phyloP scores from a whole-genome alignment of 163 green algal species.

The Chlamydomonas reinhardtii region DNA sequence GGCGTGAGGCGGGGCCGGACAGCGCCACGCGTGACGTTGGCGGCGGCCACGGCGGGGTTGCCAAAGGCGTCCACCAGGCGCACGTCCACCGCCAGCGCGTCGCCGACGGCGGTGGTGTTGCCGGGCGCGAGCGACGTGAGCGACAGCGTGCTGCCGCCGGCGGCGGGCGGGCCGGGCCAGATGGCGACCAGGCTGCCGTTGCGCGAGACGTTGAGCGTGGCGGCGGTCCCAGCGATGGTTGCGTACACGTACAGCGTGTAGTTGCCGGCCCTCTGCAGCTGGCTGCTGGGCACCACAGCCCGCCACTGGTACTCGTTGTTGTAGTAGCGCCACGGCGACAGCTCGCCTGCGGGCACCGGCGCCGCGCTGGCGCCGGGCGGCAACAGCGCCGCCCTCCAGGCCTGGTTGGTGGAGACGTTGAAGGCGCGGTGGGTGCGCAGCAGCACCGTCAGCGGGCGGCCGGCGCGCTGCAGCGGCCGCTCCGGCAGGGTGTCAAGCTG shows the following conservation, averaged over 20 bases:
- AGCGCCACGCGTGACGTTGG: slow-evolving; percentile 13
- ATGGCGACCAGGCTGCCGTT: slow-evolving; percentile 18
- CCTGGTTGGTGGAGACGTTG: not conserved
- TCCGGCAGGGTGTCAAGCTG: slow-evolving; percentile 18
- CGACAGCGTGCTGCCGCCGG: not conserved
- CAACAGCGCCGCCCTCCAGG: not conserved
- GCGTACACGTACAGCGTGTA: slow-evolving; percentile 25
- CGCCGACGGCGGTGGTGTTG: not conserved
- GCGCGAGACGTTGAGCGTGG: not conserved
- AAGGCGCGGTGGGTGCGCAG: not conserved
- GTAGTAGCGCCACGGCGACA: not conserved
- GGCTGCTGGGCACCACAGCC: not conserved
- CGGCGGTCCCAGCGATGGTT: not conserved
- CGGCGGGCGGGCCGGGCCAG: not conserved
- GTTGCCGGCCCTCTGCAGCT: slow-evolving; percentile 19
- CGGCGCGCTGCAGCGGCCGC: slow-evolving; percentile 7
- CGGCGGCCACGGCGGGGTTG: slow-evolving; percentile 21
- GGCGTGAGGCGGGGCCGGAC: slow-evolving; percentile 2
- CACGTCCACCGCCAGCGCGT: not conserved
- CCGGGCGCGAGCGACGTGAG: no score
- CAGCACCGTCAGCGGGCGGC: slow-evolving; percentile 13
- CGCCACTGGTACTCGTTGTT: slow-evolving; percentile 22
- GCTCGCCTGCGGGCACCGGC: not conserved
- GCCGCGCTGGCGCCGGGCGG: not conserved
- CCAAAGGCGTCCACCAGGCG: slow-evolving; percentile 3